Evolutionary conservation across 2,329 filamentous ascomycete species (phyloP).

Genomic region (Colletotrichum paranaense): DNA sequence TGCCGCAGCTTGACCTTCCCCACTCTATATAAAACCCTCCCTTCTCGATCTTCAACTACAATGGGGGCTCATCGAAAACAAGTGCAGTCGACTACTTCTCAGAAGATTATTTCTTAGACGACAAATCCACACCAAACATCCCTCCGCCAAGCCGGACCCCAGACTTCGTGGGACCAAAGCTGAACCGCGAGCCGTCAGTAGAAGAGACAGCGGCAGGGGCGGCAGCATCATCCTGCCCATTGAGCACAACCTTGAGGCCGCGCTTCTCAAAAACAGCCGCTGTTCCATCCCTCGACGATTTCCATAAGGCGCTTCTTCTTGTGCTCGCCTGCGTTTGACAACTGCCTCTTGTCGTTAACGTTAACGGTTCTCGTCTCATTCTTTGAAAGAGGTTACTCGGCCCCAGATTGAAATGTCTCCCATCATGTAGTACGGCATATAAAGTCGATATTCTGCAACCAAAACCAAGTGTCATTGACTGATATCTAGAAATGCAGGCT

Average conservation of each 20-base stretch:
- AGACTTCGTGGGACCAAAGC: neutral
- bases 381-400: too few relatives aligned
- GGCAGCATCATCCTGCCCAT: neutral
- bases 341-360: neutral
- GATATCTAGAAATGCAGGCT: too few relatives aligned
- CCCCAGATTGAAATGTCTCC: too few relatives aligned
- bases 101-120: neutral
- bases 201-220: neutral
- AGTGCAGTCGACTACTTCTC: neutral
- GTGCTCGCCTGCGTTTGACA: neutral
- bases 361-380: neutral
- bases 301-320: neutral
- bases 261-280: neutral
- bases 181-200: neutral
- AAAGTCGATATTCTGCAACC: too few relatives aligned
- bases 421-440: too few relatives aligned
- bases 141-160: neutral
- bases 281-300: neutral
- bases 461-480: too few relatives aligned
- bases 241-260: neutral
- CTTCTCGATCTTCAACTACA: too few relatives aligned
- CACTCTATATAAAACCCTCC: too few relatives aligned
- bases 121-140: neutral
- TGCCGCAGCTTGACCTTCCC: too few relatives aligned
- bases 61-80: neutral